Conservation (phyloP, 495 filamentous ascomycete genomes). For the Letharia columbiana region DNA sequence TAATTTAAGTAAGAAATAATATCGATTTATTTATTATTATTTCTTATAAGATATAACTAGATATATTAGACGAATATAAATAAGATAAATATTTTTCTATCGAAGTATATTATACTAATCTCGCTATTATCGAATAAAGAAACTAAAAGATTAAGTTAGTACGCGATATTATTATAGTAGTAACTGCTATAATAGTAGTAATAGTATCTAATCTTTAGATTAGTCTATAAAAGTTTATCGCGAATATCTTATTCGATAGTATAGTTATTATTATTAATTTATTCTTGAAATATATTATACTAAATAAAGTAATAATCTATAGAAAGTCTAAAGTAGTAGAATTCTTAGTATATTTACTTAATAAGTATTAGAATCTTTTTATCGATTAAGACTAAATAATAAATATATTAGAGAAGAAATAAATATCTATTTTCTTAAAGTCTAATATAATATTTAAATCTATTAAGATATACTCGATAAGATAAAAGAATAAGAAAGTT, state of each 20-base stretch:
- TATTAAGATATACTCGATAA: conserved; percentile 1
- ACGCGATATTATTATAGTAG: neutral
- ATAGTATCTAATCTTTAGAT: neutral
- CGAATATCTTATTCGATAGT: neutral
- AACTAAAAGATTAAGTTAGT: neutral
- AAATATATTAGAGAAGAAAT: neutral
- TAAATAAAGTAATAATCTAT: neutral
- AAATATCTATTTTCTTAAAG: conserved; percentile 5
- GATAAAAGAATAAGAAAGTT: conserved; percentile 11
- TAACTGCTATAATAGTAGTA: neutral
- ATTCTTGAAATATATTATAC: neutral
- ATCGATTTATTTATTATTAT: neutral
- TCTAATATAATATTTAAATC: neutral
- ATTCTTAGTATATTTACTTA: neutral
- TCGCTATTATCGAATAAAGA: neutral
- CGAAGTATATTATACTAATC: neutral
- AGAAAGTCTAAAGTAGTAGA: neutral
- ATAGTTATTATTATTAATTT: neutral
- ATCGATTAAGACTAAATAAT: neutral
- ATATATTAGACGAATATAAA: neutral
- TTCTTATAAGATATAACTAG: neutral
- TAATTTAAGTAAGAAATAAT: neutral
- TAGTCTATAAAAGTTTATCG: neutral
- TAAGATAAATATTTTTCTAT: neutral
- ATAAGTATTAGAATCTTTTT: conserved; percentile 7